Evolutionary conservation across 106 monocot species (phyloP), one percentile per base, ranked within the genome.

Genomic region (Dioscorea alata): DNA sequence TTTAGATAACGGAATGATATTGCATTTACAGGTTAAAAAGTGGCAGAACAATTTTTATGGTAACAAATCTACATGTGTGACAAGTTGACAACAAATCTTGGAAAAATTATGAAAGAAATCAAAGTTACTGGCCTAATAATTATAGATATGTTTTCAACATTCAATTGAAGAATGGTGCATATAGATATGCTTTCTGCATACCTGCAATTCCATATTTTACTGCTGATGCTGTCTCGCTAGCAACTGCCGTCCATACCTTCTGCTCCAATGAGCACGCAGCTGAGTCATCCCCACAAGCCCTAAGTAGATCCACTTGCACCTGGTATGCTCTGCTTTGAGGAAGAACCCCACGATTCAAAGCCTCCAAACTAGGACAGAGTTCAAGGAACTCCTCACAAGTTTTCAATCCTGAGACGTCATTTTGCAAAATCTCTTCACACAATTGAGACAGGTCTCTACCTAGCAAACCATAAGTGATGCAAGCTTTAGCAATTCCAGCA

Each of bases 251-350:
- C 92, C 89, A 99, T 21, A 93, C 85, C 73, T 85, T 80, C 64
- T 83, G 64, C 76, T 93, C 92, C 49, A 80, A 16, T 18, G 52
- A 23, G 16, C 61, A 57, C 69, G 92, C 89, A 80, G 69, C 51
- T 71, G 62, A 69, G 63, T 89, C 89, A 80, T 92, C 83, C 50
- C 89, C 83, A 77, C 86, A 89, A 68, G 86, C 81, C 68, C 82
- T 84, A 33, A 92, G 85, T 70, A 97, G 92, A 92, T 97, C 97
- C 72, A 87, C 84, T 67, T 92, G 82, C 50, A 92, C 89, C 83
- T 92, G 92, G 61, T 73, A 92, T 73, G 63, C 78, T 79, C 97
- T 89, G 79, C 97, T 97, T 72, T 71, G 79, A 63, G 92, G 86
- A 75, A 89, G 78, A 70, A 87, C 78, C 22, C 67, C 53, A 59